Evolutionary conservation across 352 stramenopile genomes (phyloP).

Genomic region (Phytopythium delawarense): DNA sequence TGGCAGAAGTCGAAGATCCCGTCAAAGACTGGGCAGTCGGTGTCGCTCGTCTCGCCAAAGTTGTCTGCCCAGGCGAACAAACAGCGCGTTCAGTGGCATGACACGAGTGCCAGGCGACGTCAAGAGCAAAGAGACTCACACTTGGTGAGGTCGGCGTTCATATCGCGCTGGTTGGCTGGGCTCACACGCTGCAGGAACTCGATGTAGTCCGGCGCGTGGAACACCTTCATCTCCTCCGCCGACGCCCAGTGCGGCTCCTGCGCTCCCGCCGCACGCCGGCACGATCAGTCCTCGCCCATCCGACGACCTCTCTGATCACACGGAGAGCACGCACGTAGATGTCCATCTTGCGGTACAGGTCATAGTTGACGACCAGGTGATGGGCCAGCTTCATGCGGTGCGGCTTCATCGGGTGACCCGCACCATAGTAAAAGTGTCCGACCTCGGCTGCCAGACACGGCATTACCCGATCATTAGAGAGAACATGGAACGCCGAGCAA

Average conservation of each 20-base stretch:
- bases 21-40: conserved; percentile 99
- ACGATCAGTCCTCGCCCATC: neutral
- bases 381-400: conserved; percentile 97
- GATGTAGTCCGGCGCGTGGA: conserved; percentile 98
- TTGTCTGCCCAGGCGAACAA: conserved; percentile 72
- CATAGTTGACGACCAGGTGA: conserved; percentile 98
- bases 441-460: conserved; percentile 76
- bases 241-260: conserved; percentile 80
- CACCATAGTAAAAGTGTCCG: conserved; percentile 96
- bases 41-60: conserved; percentile 88
- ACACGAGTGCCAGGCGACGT: neutral
- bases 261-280: neutral
- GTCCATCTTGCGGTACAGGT: conserved; percentile 99
- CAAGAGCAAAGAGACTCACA: conserved; percentile 29
- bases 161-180: conserved; percentile 92
- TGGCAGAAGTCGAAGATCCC: conserved; percentile 98
- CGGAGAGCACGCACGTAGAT: conserved; percentile 85
- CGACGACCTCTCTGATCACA: too few relatives aligned
- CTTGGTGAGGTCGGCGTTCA: conserved; percentile 64
- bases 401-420: conserved; percentile 97
- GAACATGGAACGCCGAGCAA: conserved; percentile 1
- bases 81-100: conserved; percentile 1
- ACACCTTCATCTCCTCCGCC: conserved; percentile 94
- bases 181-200: conserved; percentile 96
- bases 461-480: neutral